Evolutionary conservation across 768 basidiomycete genomes (phyloP).

Genomic region (Neoboletus brunneissimus): DNA sequence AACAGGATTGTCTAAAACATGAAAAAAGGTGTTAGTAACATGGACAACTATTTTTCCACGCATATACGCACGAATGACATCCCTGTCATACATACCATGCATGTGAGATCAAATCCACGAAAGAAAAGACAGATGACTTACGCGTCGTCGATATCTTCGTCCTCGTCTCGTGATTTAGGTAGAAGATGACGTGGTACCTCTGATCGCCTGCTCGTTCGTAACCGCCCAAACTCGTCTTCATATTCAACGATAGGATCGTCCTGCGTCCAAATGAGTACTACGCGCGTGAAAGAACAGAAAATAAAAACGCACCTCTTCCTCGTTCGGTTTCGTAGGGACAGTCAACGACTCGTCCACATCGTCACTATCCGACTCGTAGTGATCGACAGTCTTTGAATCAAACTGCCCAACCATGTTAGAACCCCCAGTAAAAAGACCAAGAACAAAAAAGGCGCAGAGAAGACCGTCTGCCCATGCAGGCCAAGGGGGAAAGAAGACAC

Average conservation of each 20-base stretch:
- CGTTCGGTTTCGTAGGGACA: slow-evolving; percentile 45
- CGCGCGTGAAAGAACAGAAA: background rate
- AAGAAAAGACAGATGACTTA: slow-evolving; percentile 30
- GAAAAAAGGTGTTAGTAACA: slow-evolving; percentile 8
- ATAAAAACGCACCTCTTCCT: slow-evolving; percentile 36
- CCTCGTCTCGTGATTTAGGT: slow-evolving; percentile 43
- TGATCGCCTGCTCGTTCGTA: slow-evolving; percentile 63
- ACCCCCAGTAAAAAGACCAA: background rate
- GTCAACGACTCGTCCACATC: slow-evolving; percentile 77
- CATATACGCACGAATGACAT: slow-evolving; percentile 51
- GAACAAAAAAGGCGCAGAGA: background rate
- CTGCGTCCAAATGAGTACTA: slow-evolving; percentile 31
- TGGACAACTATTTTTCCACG: background rate
- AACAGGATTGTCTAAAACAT: slow-evolving; percentile 65
- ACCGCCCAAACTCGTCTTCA: slow-evolving; percentile 84
- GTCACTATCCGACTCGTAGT: slow-evolving; percentile 67
- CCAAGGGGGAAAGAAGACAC: slow-evolving; percentile 24
- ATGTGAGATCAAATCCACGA: background rate
- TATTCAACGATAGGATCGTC: slow-evolving; percentile 82
- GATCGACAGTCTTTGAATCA: slow-evolving; percentile 53
- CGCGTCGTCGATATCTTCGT: slow-evolving; percentile 49
- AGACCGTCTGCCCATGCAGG: background rate
- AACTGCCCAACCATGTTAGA: slow-evolving; percentile 45
- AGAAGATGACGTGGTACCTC: slow-evolving; percentile 72
- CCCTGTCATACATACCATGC: slow-evolving; percentile 37